Conservation (phyloP, 139 green algal genomes). For the Chlorella sp. region DNA sequence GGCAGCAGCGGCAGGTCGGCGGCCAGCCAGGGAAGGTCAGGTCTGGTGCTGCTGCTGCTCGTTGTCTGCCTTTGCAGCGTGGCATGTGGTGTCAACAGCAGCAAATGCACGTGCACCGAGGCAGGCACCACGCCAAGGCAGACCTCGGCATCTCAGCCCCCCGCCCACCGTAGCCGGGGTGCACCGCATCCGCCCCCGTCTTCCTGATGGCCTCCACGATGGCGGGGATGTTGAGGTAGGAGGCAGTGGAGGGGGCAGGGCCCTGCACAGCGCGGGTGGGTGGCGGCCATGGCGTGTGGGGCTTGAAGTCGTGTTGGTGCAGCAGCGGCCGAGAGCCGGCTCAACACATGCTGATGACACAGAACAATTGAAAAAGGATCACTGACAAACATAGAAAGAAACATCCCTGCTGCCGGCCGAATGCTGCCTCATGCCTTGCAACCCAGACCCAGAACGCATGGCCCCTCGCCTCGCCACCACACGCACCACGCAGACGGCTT, state of each 20-base stretch:
- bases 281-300: too few relatives aligned
- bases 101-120: background rate
- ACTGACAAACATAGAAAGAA: too few relatives aligned
- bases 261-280: slow-evolving; percentile 48
- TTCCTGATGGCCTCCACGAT: slow-evolving; percentile 68
- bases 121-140: background rate
- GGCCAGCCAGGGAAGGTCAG: background rate
- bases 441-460: background rate
- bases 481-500: slow-evolving; percentile 74
- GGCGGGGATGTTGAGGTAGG: slow-evolving; percentile 76
- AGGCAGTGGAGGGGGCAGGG: slow-evolving; percentile 63
- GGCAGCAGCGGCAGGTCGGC: too few relatives aligned
- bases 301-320: too few relatives aligned
- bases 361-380: too few relatives aligned
- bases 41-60: background rate
- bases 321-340: too few relatives aligned
- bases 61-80: background rate
- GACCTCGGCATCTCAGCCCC: background rate
- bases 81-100: background rate
- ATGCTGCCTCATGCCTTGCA: too few relatives aligned
- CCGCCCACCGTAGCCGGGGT: slow-evolving; percentile 74
- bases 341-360: too few relatives aligned
- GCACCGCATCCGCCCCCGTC: slow-evolving; percentile 73
- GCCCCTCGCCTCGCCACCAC: background rate
- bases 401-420: too few relatives aligned